Evolutionary conservation across 345 rosid species (phyloP).

Genomic region (Pistacia atlantica): DNA sequence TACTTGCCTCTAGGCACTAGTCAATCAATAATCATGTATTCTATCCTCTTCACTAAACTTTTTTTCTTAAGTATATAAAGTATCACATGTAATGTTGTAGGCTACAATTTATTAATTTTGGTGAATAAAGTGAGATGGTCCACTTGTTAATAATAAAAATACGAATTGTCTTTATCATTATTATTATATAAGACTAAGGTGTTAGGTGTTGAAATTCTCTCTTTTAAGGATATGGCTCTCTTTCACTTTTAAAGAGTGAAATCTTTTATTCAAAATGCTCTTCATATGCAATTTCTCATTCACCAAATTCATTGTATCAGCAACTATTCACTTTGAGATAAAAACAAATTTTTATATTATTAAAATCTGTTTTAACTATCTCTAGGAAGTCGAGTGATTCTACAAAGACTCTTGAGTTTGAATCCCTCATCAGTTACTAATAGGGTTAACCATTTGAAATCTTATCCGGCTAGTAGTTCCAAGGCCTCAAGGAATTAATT

Average conservation of each 20-base stretch:
- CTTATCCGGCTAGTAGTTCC: no score
- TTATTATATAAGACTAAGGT: background rate
- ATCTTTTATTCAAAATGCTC: background rate
- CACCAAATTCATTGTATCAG: background rate
- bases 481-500: no score
- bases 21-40: constrained; percentile 16
- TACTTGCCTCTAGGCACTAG: background rate
- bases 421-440: no score
- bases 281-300: background rate
- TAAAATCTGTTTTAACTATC: no score
- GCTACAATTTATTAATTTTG: background rate
- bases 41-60: background rate
- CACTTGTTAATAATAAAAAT: background rate
- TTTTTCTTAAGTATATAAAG: background rate
- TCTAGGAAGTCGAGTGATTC: no score
- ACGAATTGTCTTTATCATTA: constrained; percentile 7
- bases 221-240: background rate
- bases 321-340: no score
- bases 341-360: no score
- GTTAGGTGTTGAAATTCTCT: background rate
- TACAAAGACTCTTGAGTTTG: no score
- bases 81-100: background rate
- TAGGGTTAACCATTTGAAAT: no score
- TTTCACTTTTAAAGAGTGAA: background rate
- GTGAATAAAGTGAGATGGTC: background rate